Evolutionary conservation across 768 basidiomycete genomes (phyloP), one percentile per base, ranked within the genome.

Genomic region (Strobilomyces confusus): DNA sequence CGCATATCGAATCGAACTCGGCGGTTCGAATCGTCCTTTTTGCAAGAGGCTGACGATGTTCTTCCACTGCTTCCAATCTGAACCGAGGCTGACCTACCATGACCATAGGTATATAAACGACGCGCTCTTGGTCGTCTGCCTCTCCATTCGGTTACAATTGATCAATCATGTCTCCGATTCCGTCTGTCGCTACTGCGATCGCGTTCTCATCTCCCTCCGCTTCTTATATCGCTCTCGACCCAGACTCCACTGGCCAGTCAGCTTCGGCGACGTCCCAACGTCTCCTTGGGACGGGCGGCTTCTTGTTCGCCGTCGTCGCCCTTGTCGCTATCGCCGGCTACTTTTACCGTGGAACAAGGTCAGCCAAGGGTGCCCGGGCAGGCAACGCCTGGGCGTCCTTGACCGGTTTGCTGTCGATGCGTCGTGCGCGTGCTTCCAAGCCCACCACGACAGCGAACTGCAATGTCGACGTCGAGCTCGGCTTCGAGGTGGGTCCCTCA

Each of bases 91-190:
- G n/a, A 30, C 36, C 8, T 48, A 19, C 13, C 37, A 34, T 0
- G n/a, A n/a, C n/a, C n/a, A n/a, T n/a, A n/a, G 20, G 14, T 6
- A 51, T 60, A 63, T 55, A 57, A 50, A 34, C 14, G 1, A 12
- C 25, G 13, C 44, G 14, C 29, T 17, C 43, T 4, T 25, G 26
- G 20, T 23, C 19, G 26, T 15, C 44, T 36, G 23, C 29, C 1
- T 29, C n/a, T 17, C 42, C 54, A 46, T 44, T 43, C 48, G 12
- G 29, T 43, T 44, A 7, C 44, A 11, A 36, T 54, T 29, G 44
- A 55, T 43, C 26, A 0, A 46, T 54, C 51, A 62, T 64, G 63
- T 57, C 60, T 42, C 57, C 63, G 3, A 51, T 64, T 4, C 53
- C 57, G 0, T 44, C 56, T 58, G 46, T 56, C 52, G 36, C 34